Conservation (phyloP, 192 early-diverging fungal genomes). For the Phlyctochytrium arcticum region DNA sequence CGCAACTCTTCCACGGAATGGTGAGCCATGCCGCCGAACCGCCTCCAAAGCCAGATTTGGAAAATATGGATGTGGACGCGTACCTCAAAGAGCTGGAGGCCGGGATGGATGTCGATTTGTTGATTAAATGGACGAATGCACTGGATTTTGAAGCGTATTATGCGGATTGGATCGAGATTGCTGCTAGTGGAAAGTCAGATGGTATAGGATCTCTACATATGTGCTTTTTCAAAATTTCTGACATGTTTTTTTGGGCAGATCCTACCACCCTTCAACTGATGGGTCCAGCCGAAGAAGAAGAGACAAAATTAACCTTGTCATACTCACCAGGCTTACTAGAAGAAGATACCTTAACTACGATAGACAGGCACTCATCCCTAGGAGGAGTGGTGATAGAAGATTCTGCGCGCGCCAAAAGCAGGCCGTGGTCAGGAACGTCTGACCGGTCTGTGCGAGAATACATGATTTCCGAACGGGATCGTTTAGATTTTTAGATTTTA, state of each 20-base stretch:
- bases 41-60: too few relatives aligned
- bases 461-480: conserved; percentile 20
- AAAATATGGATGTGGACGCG: too few relatives aligned
- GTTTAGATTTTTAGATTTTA: conserved; percentile 12
- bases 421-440: conserved; percentile 27
- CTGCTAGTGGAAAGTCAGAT: conserved; percentile 41
- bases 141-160: conserved; percentile 49
- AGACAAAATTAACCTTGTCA: background rate
- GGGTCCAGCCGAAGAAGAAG: background rate
- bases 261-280: conserved; percentile 4
- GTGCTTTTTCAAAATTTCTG: background rate
- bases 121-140: conserved; percentile 46
- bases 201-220: conserved; percentile 3
- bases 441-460: conserved; percentile 21
- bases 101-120: conserved; percentile 36
- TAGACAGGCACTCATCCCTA: background rate
- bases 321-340: too few relatives aligned
- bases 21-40: too few relatives aligned
- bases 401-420: conserved; percentile 1
- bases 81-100: conserved; percentile 32
- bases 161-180: conserved; percentile 41
- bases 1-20: too few relatives aligned
- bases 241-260: background rate
- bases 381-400: background rate
- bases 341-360: background rate